These are phyloP conservation scores for Candolleomyces aberdarensis DNA, from an alignment of 768 basidiomycete species.

Conservation along the genomic window DNA sequence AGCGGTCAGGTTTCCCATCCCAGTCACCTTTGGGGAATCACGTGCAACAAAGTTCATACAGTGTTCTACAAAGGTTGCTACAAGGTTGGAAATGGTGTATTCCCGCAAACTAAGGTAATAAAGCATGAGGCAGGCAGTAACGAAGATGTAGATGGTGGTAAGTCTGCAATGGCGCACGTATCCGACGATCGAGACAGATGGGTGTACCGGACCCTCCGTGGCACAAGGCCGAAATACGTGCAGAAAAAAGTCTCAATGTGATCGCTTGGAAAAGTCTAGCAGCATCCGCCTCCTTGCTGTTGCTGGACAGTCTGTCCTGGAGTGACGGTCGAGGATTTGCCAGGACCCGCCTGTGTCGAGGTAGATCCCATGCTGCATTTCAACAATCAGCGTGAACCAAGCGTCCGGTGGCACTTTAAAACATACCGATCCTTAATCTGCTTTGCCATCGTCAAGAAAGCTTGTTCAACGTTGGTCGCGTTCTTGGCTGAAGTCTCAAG, in stretches of 20 bases:
- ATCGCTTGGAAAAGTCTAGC: conserved; percentile 44
- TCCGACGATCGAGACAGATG: too few relatives aligned
- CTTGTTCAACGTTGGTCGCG: conserved; percentile 97
- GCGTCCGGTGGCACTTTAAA: not conserved
- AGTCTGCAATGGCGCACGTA: not conserved
- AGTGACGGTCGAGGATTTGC: conserved; percentile 81
- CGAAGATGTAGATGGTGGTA: not conserved
- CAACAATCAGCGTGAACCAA: not conserved
- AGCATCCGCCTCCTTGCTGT: conserved; percentile 72
- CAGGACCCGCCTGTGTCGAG: conserved; percentile 66
- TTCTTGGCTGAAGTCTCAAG: conserved; percentile 99
- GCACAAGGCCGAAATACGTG: too few relatives aligned
- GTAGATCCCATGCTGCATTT: conserved; percentile 79
- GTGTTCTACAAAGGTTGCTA: not conserved
- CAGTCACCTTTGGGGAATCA: too few relatives aligned
- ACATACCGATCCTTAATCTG: conserved; percentile 88
- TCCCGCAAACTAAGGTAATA: conserved; percentile 7
- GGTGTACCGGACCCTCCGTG: too few relatives aligned
- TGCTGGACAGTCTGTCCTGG: conserved; percentile 83
- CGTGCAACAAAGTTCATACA: too few relatives aligned
- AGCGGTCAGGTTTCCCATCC: too few relatives aligned
- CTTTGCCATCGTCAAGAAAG: conserved; percentile 98
- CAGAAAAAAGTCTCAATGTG: too few relatives aligned
- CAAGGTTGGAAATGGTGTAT: conserved; percentile 5
- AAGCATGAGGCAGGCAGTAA: not conserved